Conservation (phyloP, 2,329 filamentous ascomycete species). For the Tympanopsis confertula region DNA sequence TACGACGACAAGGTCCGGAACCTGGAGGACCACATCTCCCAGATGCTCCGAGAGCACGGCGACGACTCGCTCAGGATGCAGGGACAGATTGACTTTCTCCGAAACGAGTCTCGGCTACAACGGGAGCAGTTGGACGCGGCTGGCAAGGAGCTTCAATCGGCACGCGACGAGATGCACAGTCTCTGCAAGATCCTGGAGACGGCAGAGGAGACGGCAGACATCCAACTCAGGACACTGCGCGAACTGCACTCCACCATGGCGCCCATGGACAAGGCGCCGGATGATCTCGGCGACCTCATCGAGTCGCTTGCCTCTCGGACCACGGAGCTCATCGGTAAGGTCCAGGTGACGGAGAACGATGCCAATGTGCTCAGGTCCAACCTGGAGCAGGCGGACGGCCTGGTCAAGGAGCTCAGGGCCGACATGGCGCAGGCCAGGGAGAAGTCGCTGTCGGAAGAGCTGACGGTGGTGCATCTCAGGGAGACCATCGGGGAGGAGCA, state of each 20-base stretch:
- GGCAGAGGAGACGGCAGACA: constrained; percentile 37
- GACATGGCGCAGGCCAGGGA: constrained; percentile 44
- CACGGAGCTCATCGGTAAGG: constrained; percentile 45
- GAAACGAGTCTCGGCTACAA: constrained; percentile 26
- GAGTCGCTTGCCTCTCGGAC: constrained; percentile 47
- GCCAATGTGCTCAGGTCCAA: constrained; percentile 49
- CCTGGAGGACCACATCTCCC: constrained; percentile 11
- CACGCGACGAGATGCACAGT: constrained; percentile 39
- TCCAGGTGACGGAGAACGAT: constrained; percentile 47
- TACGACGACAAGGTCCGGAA: constrained; percentile 27
- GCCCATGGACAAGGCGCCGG: constrained; percentile 36
- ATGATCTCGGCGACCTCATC: constrained; percentile 43
- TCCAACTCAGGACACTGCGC: constrained; percentile 40
- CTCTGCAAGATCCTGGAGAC: constrained; percentile 36
- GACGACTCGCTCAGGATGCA: constrained; percentile 47
- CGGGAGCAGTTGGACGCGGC: constrained; percentile 40
- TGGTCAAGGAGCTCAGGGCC: constrained; percentile 39
- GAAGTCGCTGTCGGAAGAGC: constrained; percentile 37
- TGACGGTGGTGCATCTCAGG: constrained; percentile 34
- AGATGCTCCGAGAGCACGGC: constrained; percentile 22
- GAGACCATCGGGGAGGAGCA: constrained; percentile 41
- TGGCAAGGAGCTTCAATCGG: constrained; percentile 40
- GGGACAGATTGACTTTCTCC: constrained; percentile 50
- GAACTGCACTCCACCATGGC: constrained; percentile 40
- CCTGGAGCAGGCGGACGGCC: constrained; percentile 44